Evolutionary conservation across 805 yeast genomes (phyloP).

Genomic region (Saturnispora hagleri): DNA sequence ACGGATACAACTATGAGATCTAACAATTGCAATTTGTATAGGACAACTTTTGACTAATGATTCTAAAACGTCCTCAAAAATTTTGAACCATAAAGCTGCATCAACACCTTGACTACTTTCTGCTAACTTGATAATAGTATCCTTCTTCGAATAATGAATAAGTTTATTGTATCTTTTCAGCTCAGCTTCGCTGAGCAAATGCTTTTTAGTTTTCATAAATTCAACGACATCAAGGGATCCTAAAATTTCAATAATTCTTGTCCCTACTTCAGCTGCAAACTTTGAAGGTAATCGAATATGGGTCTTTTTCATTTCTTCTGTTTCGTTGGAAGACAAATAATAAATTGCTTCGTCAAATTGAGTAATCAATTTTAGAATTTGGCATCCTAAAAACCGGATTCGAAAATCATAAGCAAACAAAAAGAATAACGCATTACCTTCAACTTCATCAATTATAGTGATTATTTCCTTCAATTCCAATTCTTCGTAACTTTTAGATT

Average conservation of each 20-base stretch:
- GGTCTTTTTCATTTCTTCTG: slow-evolving; percentile 17
- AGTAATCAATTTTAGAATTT: slow-evolving; percentile 68
- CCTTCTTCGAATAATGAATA: slow-evolving; percentile 46
- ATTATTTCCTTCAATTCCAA: slow-evolving; percentile 70
- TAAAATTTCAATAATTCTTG: slow-evolving; percentile 66
- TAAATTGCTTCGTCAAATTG: slow-evolving; percentile 79
- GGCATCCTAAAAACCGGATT: slow-evolving; percentile 65
- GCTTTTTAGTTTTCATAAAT: slow-evolving; percentile 43
- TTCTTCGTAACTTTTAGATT: slow-evolving; percentile 45
- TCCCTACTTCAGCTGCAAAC: slow-evolving; percentile 71
- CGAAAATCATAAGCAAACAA: slow-evolving; percentile 78
- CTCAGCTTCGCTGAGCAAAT: slow-evolving; percentile 65
- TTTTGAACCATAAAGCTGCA: slow-evolving; percentile 90
- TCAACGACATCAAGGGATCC: slow-evolving; percentile 62
- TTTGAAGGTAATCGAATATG: slow-evolving; percentile 57
- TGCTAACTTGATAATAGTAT: slow-evolving; percentile 66
- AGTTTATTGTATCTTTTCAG: slow-evolving; percentile 59
- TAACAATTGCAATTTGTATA: slow-evolving; percentile 84
- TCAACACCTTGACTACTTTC: slow-evolving; percentile 93
- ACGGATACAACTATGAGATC: slow-evolving; percentile 83
- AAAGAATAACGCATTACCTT: slow-evolving; percentile 90
- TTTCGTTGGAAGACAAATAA: slow-evolving; percentile 28
- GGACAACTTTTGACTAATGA: slow-evolving; percentile 77
- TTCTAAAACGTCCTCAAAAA: slow-evolving; percentile 67
- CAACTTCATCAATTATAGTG: slow-evolving; percentile 87